phyloP scores from a whole-genome alignment of 306 rosid genomes.

The Prunus salicina region DNA sequence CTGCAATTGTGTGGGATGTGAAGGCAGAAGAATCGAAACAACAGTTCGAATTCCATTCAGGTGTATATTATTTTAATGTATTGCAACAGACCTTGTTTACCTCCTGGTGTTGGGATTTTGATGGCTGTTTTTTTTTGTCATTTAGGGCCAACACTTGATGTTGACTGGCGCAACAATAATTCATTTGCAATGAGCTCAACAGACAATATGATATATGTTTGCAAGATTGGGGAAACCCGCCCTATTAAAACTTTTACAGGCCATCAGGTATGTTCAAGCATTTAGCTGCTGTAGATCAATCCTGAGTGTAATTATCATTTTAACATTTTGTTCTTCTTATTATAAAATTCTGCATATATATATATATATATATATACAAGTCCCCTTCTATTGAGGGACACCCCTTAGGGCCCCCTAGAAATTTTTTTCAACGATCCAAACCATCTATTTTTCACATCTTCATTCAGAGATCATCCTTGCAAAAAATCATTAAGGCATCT shows the following conservation, averaged over 20 bases:
- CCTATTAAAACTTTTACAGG: slow-evolving; percentile 80
- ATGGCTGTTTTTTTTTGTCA: slow-evolving; percentile 6
- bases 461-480: too few species aligned
- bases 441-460: too few species aligned
- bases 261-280: slow-evolving; percentile 66
- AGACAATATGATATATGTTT: slow-evolving; percentile 80
- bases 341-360: neutral
- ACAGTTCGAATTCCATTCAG: slow-evolving; percentile 90
- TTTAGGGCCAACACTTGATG: slow-evolving; percentile 94
- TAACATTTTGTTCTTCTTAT: neutral
- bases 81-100: neutral
- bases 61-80: slow-evolving; percentile 28
- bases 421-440: too few species aligned
- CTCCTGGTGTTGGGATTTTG: slow-evolving; percentile 20
- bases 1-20: slow-evolving; percentile 96
- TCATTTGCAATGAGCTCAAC: slow-evolving; percentile 94
- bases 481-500: too few species aligned
- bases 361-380: neutral
- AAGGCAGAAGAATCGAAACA: slow-evolving; percentile 86
- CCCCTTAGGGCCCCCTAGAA: too few species aligned
- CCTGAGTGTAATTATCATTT: neutral
- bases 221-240: slow-evolving; percentile 80
- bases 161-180: slow-evolving; percentile 89
- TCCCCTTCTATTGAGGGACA: too few species aligned
- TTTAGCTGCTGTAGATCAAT: neutral